phyloP scores from a whole-genome alignment of 129 eudicot species.

The Centella asiatica region DNA sequence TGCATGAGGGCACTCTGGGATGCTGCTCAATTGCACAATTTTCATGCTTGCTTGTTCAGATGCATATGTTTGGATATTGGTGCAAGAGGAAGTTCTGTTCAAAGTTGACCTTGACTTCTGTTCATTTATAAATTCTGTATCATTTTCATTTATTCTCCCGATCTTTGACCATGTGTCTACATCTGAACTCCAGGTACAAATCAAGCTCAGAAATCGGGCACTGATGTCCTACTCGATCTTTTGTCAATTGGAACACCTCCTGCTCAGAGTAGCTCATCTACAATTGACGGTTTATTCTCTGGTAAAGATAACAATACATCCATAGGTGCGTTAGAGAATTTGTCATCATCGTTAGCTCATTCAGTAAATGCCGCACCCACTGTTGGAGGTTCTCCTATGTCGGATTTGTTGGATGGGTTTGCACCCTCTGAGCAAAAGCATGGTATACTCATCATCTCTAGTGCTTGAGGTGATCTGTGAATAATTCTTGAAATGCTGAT shows the following conservation, averaged over 20 bases:
- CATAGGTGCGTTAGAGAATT: constrained; percentile 11
- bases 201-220: constrained; percentile 42
- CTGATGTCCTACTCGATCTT: constrained; percentile 52
- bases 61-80: not conserved
- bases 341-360: constrained; percentile 23
- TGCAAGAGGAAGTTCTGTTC: not conserved
- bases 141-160: not conserved
- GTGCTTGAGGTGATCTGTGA: not conserved
- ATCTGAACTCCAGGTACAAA: constrained; percentile 24
- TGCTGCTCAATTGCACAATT: not conserved
- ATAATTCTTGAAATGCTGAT: constrained; percentile 5
- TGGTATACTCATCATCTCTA: constrained; percentile 34
- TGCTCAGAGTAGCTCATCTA: constrained; percentile 24
- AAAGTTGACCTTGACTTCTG: not conserved
- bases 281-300: constrained; percentile 27
- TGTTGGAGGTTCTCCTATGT: constrained; percentile 32
- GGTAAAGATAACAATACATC: constrained; percentile 26
- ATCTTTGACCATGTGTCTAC: not conserved
- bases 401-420: constrained; percentile 54
- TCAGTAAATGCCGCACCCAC: constrained; percentile 27
- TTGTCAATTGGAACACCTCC: constrained; percentile 50
- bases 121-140: no score
- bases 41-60: not conserved
- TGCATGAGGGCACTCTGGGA: not conserved
- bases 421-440: constrained; percentile 36